Evolutionary conservation across 1,284 basidiomycete genomes (phyloP).

Genomic region (Sanguinoderma infundibulare): DNA sequence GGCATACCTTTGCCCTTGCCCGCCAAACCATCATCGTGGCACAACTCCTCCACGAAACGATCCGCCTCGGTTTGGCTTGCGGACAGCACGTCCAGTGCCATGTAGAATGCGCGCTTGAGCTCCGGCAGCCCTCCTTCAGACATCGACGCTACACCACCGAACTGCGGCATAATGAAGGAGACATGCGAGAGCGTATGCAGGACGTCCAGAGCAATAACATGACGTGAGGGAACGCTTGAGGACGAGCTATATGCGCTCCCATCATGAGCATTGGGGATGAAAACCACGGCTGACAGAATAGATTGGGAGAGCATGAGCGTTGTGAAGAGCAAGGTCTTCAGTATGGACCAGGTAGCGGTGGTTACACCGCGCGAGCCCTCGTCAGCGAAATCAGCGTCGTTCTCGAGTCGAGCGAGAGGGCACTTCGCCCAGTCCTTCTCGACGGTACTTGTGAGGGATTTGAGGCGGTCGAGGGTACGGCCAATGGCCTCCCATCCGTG

Average conservation of each 20-base stretch:
- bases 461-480: conserved; percentile 46
- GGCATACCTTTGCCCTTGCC: conserved; percentile 24
- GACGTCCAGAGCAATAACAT: conserved; percentile 50
- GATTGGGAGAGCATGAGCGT: conserved; percentile 70
- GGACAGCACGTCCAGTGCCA: conserved; percentile 71
- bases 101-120: conserved; percentile 71
- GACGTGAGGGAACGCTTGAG: conserved; percentile 39
- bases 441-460: conserved; percentile 43
- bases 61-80: conserved; percentile 46
- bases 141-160: conserved; percentile 68
- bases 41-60: conserved; percentile 46
- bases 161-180: conserved; percentile 74
- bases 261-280: conserved; percentile 42
- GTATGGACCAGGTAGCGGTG: conserved; percentile 58
- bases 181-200: conserved; percentile 62
- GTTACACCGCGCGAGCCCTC: conserved; percentile 48
- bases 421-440: conserved; percentile 59
- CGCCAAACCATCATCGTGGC: conserved; percentile 17
- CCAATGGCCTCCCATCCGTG: conserved; percentile 51
- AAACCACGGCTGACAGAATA: conserved; percentile 58
- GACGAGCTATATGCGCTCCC: conserved; percentile 10
- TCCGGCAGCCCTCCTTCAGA: conserved; percentile 58
- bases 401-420: conserved; percentile 42
- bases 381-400: conserved; percentile 33
- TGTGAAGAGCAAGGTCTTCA: conserved; percentile 75